Percentiles rank a stretch among this genome's conserved stretches.
These are phyloP conservation scores for Nicotiana tabacum DNA, from an alignment of 257 asterid species.

Conservation along the genomic window DNA sequence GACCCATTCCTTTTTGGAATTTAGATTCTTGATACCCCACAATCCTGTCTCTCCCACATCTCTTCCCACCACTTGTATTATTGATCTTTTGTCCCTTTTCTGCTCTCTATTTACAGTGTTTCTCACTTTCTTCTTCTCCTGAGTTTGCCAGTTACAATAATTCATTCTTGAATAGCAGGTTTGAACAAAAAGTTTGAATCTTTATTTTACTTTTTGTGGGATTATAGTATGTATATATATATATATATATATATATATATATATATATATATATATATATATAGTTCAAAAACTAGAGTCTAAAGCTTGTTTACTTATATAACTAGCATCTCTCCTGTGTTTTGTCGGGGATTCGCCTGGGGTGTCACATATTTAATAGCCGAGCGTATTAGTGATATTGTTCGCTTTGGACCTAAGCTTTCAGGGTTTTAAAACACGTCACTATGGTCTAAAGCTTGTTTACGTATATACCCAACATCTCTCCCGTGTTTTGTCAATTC, in stretches of 20 bases:
- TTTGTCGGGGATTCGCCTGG: too few species aligned
- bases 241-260: too few species aligned
- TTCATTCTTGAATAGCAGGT: conserved; percentile 7
- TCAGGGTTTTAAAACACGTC: too few species aligned
- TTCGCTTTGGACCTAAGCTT: fast-evolving
- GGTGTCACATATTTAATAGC: too few species aligned
- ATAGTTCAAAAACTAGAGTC: too few species aligned
- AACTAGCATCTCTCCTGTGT: too few species aligned
- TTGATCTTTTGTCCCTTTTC: conserved; percentile 12
- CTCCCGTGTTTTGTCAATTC: too few species aligned
- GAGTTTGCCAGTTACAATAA: background rate
- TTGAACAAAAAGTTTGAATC: background rate
- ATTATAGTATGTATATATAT: background rate
- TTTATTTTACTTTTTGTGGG: background rate
- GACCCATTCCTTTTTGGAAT: conserved; percentile 2
- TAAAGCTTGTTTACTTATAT: too few species aligned
- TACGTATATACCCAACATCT: fast-evolving
- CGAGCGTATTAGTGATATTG: too few species aligned
- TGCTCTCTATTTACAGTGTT: background rate
- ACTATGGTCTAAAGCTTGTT: too few species aligned
- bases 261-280: too few species aligned
- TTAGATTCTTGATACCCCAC: conserved; percentile 28
- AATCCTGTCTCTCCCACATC: conserved; percentile 10
- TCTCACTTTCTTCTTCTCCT: background rate
- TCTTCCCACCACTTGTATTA: conserved; percentile 16